Evolutionary conservation across 2,329 filamentous ascomycete species (phyloP).

Genomic region (Amauroascus niger): DNA sequence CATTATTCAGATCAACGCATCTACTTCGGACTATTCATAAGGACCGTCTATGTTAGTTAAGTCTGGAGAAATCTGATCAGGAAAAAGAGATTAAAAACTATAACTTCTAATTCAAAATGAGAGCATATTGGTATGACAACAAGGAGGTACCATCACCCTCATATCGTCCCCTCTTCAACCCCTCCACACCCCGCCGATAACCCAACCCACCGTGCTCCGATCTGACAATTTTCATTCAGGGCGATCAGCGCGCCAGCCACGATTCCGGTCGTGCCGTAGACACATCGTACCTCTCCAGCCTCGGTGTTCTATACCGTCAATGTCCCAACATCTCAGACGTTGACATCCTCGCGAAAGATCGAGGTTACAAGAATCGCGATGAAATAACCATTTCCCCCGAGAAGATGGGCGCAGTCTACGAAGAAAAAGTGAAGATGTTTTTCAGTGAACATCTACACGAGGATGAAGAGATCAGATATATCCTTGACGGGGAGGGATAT

Average conservation of each 20-base stretch:
- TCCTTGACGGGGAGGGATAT: conserved; percentile 76
- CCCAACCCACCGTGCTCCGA: neutral
- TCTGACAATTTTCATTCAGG: conserved; percentile 43
- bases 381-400: conserved; percentile 80
- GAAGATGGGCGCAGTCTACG: conserved; percentile 77
- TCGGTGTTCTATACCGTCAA: conserved; percentile 73
- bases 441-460: conserved; percentile 95
- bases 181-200: neutral
- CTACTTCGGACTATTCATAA: too few relatives aligned
- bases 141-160: conserved; percentile 40
- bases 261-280: conserved; percentile 66
- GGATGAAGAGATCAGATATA: conserved; percentile 96
- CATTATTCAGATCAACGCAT: too few relatives aligned
- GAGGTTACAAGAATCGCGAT: conserved; percentile 89
- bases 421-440: conserved; percentile 87
- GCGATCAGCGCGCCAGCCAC: conserved; percentile 86
- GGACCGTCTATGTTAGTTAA: too few relatives aligned
- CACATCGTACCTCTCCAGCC: conserved; percentile 53
- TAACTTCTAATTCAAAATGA: conserved; percentile 42
- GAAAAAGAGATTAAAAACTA: too few relatives aligned
- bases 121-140: conserved; percentile 63
- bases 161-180: neutral
- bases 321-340: conserved; percentile 57
- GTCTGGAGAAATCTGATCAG: too few relatives aligned
- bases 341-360: conserved; percentile 60